phyloP scores from a whole-genome alignment of 441 rosid species.

The Viola pubescens region DNA sequence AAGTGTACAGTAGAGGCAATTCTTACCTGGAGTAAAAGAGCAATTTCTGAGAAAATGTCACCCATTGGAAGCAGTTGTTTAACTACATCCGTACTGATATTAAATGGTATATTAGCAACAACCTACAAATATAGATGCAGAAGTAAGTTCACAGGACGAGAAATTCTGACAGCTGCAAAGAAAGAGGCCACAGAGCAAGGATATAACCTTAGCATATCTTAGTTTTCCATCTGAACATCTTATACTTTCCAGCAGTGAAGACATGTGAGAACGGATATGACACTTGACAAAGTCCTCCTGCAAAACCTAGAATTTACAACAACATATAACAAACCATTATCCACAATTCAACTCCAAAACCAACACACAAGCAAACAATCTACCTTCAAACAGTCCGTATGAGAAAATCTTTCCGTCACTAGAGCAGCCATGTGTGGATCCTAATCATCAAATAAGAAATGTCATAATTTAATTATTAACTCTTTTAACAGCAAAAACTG shows the following conservation, averaged over 20 bases:
- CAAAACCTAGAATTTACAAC: constrained; percentile 42
- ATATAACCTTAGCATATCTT: constrained; percentile 51
- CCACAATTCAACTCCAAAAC: background rate
- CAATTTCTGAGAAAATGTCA: constrained; percentile 77
- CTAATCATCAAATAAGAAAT: constrained; percentile 21
- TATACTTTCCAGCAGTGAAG: constrained; percentile 35
- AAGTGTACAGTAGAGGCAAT: background rate
- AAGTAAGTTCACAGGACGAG: background rate
- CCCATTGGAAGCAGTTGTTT: constrained; percentile 89
- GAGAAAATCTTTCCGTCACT: constrained; percentile 59
- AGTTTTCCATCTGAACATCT: constrained; percentile 21
- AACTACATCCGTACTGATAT: constrained; percentile 75
- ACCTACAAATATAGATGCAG: constrained; percentile 42
- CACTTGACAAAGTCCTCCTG: constrained; percentile 77
- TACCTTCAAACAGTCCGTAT: constrained; percentile 52
- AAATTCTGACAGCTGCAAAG: background rate
- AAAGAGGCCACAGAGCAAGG: background rate
- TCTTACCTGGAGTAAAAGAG: constrained; percentile 82
- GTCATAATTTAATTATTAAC: background rate
- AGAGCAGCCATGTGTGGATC: constrained; percentile 81
- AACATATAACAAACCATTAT: background rate
- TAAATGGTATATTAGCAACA: constrained; percentile 78
- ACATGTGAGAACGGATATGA: constrained; percentile 60
- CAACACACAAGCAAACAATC: background rate
- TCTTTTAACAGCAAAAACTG: background rate